These are phyloP conservation scores for Fusarium subtropicale DNA, from an alignment of 2,329 filamentous ascomycete genomes.

Conservation along the genomic window DNA sequence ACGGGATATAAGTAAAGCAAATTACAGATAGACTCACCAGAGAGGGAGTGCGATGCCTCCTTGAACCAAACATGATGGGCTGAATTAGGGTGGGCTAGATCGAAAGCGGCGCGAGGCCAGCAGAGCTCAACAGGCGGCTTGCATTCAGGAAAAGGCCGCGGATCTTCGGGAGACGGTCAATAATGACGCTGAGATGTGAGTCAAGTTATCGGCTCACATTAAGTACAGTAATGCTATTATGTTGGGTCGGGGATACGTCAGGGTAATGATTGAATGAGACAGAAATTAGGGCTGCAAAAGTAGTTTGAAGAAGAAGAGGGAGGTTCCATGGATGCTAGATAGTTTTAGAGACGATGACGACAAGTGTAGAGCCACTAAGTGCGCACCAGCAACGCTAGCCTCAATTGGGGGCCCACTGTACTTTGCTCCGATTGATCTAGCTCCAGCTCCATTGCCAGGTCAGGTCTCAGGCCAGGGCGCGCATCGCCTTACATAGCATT, in stretches of 20 bases:
- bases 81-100: constrained; percentile 30
- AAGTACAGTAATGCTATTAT: constrained; percentile 18
- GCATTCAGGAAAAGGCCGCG: constrained; percentile 38
- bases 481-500: constrained; percentile 4
- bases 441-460: background rate
- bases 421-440: constrained; percentile 16
- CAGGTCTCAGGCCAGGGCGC: background rate
- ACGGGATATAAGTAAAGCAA: constrained; percentile 13
- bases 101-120: constrained; percentile 41
- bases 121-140: constrained; percentile 27
- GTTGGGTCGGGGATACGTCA: constrained; percentile 1
- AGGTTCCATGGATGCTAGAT: constrained; percentile 23
- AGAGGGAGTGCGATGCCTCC: constrained; percentile 61
- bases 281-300: constrained; percentile 29
- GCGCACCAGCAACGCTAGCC: constrained; percentile 27
- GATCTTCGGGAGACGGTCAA: constrained; percentile 9
- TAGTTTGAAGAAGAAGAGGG: constrained; percentile 24
- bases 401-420: constrained; percentile 27
- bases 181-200: constrained; percentile 25
- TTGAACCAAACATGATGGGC: constrained; percentile 62
- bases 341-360: constrained; percentile 40
- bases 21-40: constrained; percentile 57
- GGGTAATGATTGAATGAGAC: constrained; percentile 18
- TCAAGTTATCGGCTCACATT: constrained; percentile 13
- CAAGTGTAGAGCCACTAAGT: constrained; percentile 44